A percentile compares a stretch with the other conserved stretches of the same genome.
Evolutionary conservation across 306 rosid species (phyloP).

Genomic region (Lagenaria siceraria): DNA sequence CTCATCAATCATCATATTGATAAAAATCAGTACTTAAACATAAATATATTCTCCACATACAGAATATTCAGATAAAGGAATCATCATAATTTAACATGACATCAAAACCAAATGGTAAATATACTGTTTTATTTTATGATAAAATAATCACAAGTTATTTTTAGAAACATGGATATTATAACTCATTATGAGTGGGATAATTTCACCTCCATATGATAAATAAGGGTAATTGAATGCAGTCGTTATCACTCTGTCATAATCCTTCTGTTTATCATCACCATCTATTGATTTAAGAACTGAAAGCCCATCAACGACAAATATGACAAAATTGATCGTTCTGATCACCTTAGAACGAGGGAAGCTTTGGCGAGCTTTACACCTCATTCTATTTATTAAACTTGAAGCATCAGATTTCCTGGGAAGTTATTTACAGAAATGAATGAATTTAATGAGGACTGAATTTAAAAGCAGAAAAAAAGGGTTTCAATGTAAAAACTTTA

Average conservation of each 20-base stretch:
- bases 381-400: constrained; percentile 32
- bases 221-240: constrained; percentile 51
- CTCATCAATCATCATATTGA: not conserved
- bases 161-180: not conserved
- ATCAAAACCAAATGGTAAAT: too few species aligned
- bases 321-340: constrained; percentile 55
- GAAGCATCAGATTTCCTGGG: constrained; percentile 45
- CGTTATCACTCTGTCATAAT: constrained; percentile 26
- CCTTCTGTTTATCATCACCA: constrained; percentile 18
- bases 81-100: not conserved
- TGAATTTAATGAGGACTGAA: constrained; percentile 4
- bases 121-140: not conserved
- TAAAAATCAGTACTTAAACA: not conserved
- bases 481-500: constrained; percentile 12
- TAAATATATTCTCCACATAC: not conserved
- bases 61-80: not conserved
- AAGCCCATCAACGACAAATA: constrained; percentile 55
- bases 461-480: constrained; percentile 9
- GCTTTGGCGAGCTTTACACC: constrained; percentile 28
- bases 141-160: not conserved
- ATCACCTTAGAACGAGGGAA: constrained; percentile 24
- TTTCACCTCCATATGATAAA: constrained; percentile 59
- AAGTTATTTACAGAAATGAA: constrained; percentile 21
- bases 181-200: not conserved
- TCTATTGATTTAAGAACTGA: constrained; percentile 51